Conservation (phyloP, 331 rosid genomes). For the Acacia pycnantha region DNA sequence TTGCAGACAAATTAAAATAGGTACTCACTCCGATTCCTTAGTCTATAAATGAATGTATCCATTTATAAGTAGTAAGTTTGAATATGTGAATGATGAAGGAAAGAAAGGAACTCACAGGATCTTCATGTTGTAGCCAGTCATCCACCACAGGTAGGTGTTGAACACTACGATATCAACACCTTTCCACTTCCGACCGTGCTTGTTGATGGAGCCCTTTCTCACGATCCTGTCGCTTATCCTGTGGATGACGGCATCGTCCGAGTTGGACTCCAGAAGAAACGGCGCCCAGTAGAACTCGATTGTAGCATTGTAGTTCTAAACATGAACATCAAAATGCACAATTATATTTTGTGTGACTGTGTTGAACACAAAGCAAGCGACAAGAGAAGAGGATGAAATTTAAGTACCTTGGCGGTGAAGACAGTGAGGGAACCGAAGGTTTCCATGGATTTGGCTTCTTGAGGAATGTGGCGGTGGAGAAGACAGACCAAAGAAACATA, state of each 20-base stretch:
- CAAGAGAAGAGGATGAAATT: neutral
- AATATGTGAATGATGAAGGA: neutral
- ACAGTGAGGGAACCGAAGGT: conserved; percentile 86
- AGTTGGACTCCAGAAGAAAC: conserved; percentile 83
- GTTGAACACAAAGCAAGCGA: neutral
- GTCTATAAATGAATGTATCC: no score
- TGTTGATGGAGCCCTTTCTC: conserved; percentile 81
- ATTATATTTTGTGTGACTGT: no score
- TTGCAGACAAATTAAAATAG: neutral
- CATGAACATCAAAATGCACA: neutral
- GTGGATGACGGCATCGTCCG: conserved; percentile 77
- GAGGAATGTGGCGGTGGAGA: conserved; percentile 72
- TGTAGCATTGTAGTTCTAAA: conserved; percentile 80
- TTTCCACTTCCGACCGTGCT: conserved; percentile 87
- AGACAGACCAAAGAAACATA: conserved; percentile 87
- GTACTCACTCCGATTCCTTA: no score
- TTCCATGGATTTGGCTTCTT: conserved; percentile 80
- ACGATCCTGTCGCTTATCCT: conserved; percentile 82
- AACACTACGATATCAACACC: conserved; percentile 80
- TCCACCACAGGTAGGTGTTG: conserved; percentile 98
- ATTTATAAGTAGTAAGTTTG: neutral
- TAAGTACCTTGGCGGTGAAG: conserved; percentile 73
- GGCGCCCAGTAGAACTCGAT: conserved; percentile 99
- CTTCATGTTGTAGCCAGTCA: conserved; percentile 87
- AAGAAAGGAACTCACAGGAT: conserved; percentile 47